phyloP scores from a whole-genome alignment of 2,329 filamentous ascomycete genomes.

The Botrytis porri region DNA sequence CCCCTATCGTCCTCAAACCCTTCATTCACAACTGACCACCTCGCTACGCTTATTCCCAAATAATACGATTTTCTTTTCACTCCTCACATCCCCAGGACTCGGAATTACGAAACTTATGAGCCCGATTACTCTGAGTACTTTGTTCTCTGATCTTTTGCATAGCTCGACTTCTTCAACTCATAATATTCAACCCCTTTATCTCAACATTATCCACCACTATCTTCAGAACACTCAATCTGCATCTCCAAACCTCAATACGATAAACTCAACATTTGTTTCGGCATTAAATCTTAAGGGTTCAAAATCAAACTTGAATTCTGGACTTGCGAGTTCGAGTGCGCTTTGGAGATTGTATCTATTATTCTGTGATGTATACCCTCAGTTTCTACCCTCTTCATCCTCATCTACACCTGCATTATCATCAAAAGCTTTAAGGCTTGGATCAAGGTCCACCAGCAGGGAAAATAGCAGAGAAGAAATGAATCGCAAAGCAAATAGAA shows the following conservation, averaged over 20 bases:
- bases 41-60: constrained; percentile 65
- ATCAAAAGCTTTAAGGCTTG: not conserved
- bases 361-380: constrained; percentile 45
- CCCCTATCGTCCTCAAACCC: constrained; percentile 63
- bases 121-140: not conserved
- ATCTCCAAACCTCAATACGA: not conserved
- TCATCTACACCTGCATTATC: not conserved
- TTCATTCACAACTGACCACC: constrained; percentile 59
- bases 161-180: constrained; percentile 24
- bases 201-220: constrained; percentile 43
- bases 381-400: constrained; percentile 33
- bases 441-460: not conserved
- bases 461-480: not conserved
- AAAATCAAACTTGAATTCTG: constrained; percentile 39
- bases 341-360: constrained; percentile 53
- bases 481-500: not conserved
- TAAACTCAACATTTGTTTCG: not conserved
- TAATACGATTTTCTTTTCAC: constrained; percentile 71
- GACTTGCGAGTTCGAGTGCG: constrained; percentile 40
- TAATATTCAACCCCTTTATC: constrained; percentile 47
- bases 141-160: constrained; percentile 2
- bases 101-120: constrained; percentile 7
- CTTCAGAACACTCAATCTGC: constrained; percentile 32
- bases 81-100: constrained; percentile 50
- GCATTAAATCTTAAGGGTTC: constrained; percentile 36